Percentiles rank a stretch among this genome's conserved stretches.
Conservation (phyloP, 2,329 filamentous ascomycete species). For the Nemania serpens region DNA sequence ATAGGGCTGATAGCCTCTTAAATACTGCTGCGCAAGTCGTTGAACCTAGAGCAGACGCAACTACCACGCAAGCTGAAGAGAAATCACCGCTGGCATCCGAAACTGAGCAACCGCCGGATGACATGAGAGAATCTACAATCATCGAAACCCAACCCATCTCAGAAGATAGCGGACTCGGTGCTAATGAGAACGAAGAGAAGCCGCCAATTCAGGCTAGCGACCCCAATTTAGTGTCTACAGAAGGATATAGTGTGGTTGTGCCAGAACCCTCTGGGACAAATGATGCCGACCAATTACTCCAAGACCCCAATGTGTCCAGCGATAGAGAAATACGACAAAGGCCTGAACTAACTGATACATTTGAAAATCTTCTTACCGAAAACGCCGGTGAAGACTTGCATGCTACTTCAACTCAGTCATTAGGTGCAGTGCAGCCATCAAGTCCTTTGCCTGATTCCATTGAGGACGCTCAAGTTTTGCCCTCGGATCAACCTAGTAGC, state of each 20-base stretch:
- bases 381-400: conserved; percentile 24
- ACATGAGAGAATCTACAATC: neutral
- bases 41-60: neutral
- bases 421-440: conserved; percentile 24
- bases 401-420: conserved; percentile 28
- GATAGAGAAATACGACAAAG: conserved; percentile 33
- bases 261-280: conserved; percentile 25
- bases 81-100: neutral
- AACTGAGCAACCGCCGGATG: neutral
- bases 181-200: neutral
- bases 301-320: conserved; percentile 31
- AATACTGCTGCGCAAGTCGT: neutral
- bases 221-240: neutral
- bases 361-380: conserved; percentile 24
- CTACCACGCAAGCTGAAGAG: neutral
- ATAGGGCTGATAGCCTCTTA: neutral
- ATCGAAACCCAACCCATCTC: neutral
- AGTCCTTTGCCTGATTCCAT: conserved; percentile 1
- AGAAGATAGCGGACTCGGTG: conserved; percentile 1
- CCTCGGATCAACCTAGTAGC: conserved; percentile 14
- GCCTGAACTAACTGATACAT: conserved; percentile 29
- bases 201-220: neutral
- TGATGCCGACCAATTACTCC: conserved; percentile 30
- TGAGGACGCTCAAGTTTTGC: neutral
- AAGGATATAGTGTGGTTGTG: conserved; percentile 12